Percentiles rank a stretch among this genome's conserved stretches.
phyloP scores from a whole-genome alignment of 176 grass and related monocot genomes.

The Leersia perrieri region DNA sequence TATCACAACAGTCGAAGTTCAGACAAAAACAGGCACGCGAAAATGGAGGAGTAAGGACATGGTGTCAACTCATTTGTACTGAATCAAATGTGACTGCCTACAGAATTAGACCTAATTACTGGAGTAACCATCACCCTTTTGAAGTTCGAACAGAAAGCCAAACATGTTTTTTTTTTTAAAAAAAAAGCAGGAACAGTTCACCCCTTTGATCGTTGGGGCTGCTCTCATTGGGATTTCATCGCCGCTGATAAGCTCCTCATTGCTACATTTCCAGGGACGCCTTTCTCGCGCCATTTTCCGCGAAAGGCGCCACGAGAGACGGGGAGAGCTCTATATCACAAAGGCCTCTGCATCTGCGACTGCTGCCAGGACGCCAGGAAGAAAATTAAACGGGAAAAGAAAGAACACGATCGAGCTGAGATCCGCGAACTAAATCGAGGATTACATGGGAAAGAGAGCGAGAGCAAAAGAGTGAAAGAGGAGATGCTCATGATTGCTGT shows the following conservation, averaged over 20 bases:
- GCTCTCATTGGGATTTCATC: neutral
- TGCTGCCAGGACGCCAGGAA: neutral
- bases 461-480: conserved; percentile 1
- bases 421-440: neutral
- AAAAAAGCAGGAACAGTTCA: neutral
- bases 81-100: conserved; percentile 20
- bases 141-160: conserved; percentile 22
- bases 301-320: conserved; percentile 22
- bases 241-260: neutral
- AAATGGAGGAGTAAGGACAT: neutral
- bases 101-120: conserved; percentile 13
- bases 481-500: conserved; percentile 45
- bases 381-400: neutral
- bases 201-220: neutral
- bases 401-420: neutral
- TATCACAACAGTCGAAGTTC: neutral
- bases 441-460: neutral
- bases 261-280: neutral
- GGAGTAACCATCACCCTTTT: neutral
- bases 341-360: neutral
- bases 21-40: neutral
- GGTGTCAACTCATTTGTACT: conserved; percentile 23
- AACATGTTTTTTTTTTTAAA: neutral
- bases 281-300: conserved; percentile 37
- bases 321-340: conserved; percentile 14